These are phyloP conservation scores for Mrakia hoshinonis DNA, from an alignment of 768 basidiomycete genomes.

Conservation along the genomic window DNA sequence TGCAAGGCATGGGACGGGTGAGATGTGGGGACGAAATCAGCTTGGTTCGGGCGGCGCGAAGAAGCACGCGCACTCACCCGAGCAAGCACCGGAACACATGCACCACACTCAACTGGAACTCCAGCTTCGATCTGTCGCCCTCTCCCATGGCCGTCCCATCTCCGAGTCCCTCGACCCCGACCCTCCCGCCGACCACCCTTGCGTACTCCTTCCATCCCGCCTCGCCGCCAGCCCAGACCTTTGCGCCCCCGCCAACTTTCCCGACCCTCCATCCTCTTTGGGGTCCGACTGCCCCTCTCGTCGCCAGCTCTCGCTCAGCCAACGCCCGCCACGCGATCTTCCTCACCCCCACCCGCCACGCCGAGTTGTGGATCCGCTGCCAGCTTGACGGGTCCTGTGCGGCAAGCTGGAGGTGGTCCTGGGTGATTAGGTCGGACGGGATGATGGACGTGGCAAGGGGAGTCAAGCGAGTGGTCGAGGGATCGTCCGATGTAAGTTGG, in stretches of 20 bases:
- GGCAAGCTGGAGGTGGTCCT: constrained; percentile 2
- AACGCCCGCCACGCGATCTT: constrained; percentile 13
- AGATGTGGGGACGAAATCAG: neutral
- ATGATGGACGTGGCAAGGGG: neutral
- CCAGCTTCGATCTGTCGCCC: neutral
- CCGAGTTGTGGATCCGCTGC: neutral
- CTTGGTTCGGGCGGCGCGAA: neutral
- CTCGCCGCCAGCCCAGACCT: neutral
- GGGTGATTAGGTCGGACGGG: neutral
- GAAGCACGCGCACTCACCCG: neutral
- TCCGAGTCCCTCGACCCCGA: neutral
- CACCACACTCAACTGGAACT: neutral
- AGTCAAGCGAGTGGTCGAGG: neutral
- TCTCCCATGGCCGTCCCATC: neutral
- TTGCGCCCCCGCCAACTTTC: neutral
- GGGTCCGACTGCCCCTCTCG: neutral
- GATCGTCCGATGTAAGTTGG: neutral
- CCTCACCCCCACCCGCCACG: neutral
- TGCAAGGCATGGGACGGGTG: neutral
- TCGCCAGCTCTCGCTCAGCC: neutral
- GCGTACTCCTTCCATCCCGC: neutral
- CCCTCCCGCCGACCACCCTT: neutral
- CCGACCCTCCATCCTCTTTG: neutral
- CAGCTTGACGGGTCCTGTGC: neutral
- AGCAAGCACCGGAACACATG: constrained; percentile 2